Evolutionary conservation across 805 yeast species (phyloP).

Genomic region (Yamadazyma paraphyllophila): DNA sequence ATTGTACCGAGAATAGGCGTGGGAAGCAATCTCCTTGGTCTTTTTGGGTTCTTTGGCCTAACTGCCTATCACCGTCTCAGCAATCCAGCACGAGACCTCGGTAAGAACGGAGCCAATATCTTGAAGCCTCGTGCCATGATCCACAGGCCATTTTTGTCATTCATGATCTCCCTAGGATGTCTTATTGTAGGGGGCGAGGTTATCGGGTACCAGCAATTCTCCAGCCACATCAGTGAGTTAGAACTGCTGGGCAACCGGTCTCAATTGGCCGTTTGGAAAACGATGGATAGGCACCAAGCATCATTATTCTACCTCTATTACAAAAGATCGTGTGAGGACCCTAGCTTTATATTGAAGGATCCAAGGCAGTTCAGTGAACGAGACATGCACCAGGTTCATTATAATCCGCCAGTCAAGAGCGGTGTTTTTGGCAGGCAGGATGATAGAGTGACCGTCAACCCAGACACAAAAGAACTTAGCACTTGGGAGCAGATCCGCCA

Average conservation of each 20-base stretch:
- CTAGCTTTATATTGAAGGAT: conserved; percentile 52
- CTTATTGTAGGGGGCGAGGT: conserved; percentile 26
- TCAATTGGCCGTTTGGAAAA: conserved; percentile 32
- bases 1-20: conserved; percentile 24
- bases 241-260: conserved; percentile 14
- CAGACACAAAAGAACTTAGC: conserved; percentile 6
- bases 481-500: conserved; percentile 38
- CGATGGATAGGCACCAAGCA: conserved; percentile 35
- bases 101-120: background rate
- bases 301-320: conserved; percentile 47
- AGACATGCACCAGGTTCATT: conserved; percentile 29
- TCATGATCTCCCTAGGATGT: conserved; percentile 27
- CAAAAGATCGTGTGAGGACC: conserved; percentile 48
- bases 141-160: conserved; percentile 33
- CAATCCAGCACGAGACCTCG: background rate
- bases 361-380: conserved; percentile 41
- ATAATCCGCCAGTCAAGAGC: conserved; percentile 15
- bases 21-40: conserved; percentile 26
- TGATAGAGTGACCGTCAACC: background rate
- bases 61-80: conserved; percentile 23
- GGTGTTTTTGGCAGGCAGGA: conserved; percentile 4
- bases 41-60: conserved; percentile 29
- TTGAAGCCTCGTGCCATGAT: conserved; percentile 12
- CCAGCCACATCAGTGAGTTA: conserved; percentile 17
- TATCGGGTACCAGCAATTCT: conserved; percentile 22